A percentile compares a stretch with the other conserved stretches of the same genome.
These are phyloP conservation scores for Amaranthus palmeri DNA, from an alignment of 148 eudicot genomes.

Conservation along the genomic window DNA sequence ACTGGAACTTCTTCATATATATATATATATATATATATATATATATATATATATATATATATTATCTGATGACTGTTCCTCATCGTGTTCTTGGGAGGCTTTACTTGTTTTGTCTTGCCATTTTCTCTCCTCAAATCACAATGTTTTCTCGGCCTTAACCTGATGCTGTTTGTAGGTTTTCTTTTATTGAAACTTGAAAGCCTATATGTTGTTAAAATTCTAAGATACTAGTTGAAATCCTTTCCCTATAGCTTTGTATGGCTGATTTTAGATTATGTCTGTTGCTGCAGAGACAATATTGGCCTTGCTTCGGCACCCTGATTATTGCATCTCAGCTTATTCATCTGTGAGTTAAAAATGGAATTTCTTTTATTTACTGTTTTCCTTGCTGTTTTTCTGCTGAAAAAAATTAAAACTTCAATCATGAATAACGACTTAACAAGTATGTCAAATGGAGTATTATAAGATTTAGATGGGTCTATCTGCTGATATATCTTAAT, in stretches of 20 bases:
- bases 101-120: too few relatives aligned
- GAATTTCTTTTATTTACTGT: neutral
- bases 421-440: neutral
- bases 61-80: too few relatives aligned
- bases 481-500: neutral
- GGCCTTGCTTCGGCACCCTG: conserved; percentile 94
- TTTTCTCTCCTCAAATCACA: too few relatives aligned
- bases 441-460: neutral
- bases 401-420: neutral
- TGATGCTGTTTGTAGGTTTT: too few relatives aligned
- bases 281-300: conserved; percentile 73
- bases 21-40: too few relatives aligned
- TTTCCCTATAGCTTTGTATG: neutral
- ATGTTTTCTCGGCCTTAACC: too few relatives aligned
- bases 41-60: too few relatives aligned
- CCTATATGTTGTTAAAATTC: too few relatives aligned
- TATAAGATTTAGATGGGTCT: neutral
- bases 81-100: too few relatives aligned
- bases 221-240: neutral
- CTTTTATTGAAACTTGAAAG: too few relatives aligned
- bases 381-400: neutral
- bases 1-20: too few relatives aligned
- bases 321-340: conserved; percentile 90
- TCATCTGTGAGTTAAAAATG: conserved; percentile 71
- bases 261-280: conserved; percentile 5